These are phyloP conservation scores for Taiwanofungus camphoratus DNA, from an alignment of 1,284 basidiomycete species.

Conservation along the genomic window DNA sequence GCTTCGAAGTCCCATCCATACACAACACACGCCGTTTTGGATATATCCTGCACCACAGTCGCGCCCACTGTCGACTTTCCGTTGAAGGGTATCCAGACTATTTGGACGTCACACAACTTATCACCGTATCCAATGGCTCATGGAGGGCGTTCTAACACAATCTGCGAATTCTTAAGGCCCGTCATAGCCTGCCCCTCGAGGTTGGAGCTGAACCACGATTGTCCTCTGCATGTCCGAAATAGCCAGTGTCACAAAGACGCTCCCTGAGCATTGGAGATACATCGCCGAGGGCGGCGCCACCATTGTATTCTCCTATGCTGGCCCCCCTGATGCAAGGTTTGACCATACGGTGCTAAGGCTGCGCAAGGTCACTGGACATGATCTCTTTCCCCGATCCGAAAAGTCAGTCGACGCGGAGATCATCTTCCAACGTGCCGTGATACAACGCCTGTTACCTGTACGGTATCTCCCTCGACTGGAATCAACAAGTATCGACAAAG, in stretches of 20 bases:
- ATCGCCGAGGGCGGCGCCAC: constrained; percentile 87
- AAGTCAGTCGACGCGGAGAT: constrained; percentile 48
- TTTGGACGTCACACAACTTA: too few species aligned
- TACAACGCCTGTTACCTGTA: constrained; percentile 53
- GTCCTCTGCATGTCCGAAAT: too few species aligned
- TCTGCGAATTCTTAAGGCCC: too few species aligned
- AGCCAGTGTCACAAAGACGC: constrained; percentile 25
- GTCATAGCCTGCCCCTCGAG: too few species aligned
- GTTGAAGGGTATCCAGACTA: too few species aligned
- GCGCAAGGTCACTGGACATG: constrained; percentile 42
- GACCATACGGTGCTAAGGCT: constrained; percentile 68
- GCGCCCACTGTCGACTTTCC: too few species aligned
- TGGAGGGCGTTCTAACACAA: too few species aligned
- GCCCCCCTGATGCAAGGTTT: constrained; percentile 43
- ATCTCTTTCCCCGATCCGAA: neutral
- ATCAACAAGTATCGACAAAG: constrained; percentile 43
- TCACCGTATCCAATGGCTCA: too few species aligned
- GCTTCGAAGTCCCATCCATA: too few species aligned
- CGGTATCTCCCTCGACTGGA: constrained; percentile 53
- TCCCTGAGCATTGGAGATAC: constrained; percentile 71
- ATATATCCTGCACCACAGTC: too few species aligned
- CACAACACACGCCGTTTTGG: too few species aligned
- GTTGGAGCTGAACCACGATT: too few species aligned
- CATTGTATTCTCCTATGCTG: constrained; percentile 78
- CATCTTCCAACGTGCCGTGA: constrained; percentile 57